These are phyloP conservation scores for Globisporangium irregulare DNA, from an alignment of 352 stramenopile genomes.

Conservation along the genomic window DNA sequence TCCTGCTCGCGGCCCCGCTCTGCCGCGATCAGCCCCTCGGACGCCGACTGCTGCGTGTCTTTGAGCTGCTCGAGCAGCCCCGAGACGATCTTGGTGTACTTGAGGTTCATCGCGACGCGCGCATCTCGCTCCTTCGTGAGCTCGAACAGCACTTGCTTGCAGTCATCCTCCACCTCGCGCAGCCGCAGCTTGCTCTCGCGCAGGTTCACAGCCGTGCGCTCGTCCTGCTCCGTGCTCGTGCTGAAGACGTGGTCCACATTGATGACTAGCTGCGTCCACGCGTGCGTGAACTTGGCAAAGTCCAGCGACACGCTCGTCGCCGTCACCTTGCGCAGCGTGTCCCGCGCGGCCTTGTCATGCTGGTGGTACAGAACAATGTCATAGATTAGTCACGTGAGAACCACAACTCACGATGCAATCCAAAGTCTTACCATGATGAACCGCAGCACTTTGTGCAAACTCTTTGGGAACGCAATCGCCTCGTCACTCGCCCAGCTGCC, in stretches of 20 bases:
- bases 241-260: conserved; percentile 34
- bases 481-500: conserved; percentile 16
- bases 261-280: conserved; percentile 41
- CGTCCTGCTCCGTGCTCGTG: conserved; percentile 61
- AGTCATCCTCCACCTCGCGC: conserved; percentile 60
- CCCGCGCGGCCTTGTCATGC: conserved; percentile 37
- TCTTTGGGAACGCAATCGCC: conserved; percentile 26
- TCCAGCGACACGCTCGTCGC: conserved; percentile 36
- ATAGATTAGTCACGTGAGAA: not conserved
- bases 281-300: conserved; percentile 32
- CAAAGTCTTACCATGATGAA: conserved; percentile 23
- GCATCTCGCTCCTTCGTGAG: conserved; percentile 37
- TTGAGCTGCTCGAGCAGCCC: conserved; percentile 42
- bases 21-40: conserved; percentile 33
- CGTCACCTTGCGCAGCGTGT: conserved; percentile 37
- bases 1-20: conserved; percentile 45
- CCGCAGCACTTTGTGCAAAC: conserved; percentile 27
- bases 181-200: conserved; percentile 53
- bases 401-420: not conserved
- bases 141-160: conserved; percentile 59
- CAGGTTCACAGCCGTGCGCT: conserved; percentile 24
- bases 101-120: conserved; percentile 24
- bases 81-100: conserved; percentile 31
- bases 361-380: conserved; percentile 10
- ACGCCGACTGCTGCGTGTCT: conserved; percentile 36